Base-by-base conservation (phyloP, 225 moss, liverwort and hornwort genomes). In the Thuidium tamariscinum region DNA sequence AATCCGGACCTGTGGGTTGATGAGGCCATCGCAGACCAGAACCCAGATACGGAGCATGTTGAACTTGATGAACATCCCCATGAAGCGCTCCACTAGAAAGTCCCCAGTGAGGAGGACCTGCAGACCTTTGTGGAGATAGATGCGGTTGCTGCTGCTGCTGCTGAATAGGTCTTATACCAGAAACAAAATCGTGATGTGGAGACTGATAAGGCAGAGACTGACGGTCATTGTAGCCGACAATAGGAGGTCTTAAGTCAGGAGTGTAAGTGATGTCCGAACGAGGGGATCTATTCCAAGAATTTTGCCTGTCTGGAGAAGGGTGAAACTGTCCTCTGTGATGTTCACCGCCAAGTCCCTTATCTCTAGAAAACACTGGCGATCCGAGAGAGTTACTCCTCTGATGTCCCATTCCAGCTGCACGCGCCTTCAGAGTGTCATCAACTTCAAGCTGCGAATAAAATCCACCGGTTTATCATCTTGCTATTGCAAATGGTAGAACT, bases 81-180 rank as follows among this genome's bases (percentile, higher is more conserved):
- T 90, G 93, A 75, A 90, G 93, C 65, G 93, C 81, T 80, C 91
- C 90, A 81, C 89, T 87, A 41, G 89, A 87, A 82, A 88, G 79
- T 59, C 86, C 92, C 93, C 93, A 92, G 46, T 92, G 92, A 48
- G 89, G 87, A 87, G 92, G 93, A 70, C 79, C 89, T 61, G 88
- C 76, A 88, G 93, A 90, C 77, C 93, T 91, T 84, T 93, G 92
- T 42, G 92, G 92, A 55, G 93, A 93, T 36, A 93, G 86, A 83
- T 93, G 93, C 75, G 90, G n/a, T n/a, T n/a, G 90, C 54, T 81
- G 93, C 83, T 92, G 93, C 89, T 92, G 93, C 89, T 92, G 93
- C 92, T 93, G 93, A 67, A 92, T 86, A 80, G 93, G 91, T 76
- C 93, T 91, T 78, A 90, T 56, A 66, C 89, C 90, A 59, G 93